Base-by-base conservation (phyloP, 768 basidiomycete species). In the Macrolepiota albuminosa region DNA sequence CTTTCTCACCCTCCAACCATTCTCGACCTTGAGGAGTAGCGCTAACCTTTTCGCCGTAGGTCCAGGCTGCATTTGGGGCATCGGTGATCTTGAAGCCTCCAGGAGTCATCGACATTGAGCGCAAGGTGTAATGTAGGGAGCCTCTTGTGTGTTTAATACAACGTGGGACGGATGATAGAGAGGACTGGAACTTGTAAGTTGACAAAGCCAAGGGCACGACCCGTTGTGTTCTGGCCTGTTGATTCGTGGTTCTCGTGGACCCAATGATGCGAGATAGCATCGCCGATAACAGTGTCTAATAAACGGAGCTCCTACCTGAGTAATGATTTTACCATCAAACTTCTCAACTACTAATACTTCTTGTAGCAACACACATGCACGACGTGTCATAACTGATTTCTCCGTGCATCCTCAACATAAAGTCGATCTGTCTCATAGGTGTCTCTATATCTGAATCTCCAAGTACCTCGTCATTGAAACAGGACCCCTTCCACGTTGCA, bases 1-100 rank as follows among this genome's bases (percentile, higher is more conserved):
- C 61, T 50, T 75, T 73, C 54, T 78, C 77, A 18, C 76, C 76
- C 58, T 81, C 80, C 58, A 76, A 67, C 72, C 82, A 79, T 49
- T 70, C 70, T 60, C 64, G 62, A n/a, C 78, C 79, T 29, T 66
- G 68, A 9, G 70, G 65, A 9, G 77, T 76, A 6, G 68, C 58
- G 2, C 71, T 71, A 24, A 75, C 63, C 21, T 61, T 58, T 50
- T 76, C 69, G 0, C 76, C 78, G 58, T 68, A 78, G 13, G 67
- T 71, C 76, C 76, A 81, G 2, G 58, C 63, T 2, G 76, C 74
- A 64, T 78, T 75, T 10, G 78, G 78, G 14, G 74, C 65, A 26
- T 69, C 64, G 1, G 71, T 72, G 40, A 66, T 66, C 55, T 65
- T 69, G 57, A 76, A 75, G 10, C 65, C 65, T 58, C 46, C 62